Evolutionary conservation across 140 eudicot genomes (phyloP).

Genomic region (Erigeron philadelphicus): DNA sequence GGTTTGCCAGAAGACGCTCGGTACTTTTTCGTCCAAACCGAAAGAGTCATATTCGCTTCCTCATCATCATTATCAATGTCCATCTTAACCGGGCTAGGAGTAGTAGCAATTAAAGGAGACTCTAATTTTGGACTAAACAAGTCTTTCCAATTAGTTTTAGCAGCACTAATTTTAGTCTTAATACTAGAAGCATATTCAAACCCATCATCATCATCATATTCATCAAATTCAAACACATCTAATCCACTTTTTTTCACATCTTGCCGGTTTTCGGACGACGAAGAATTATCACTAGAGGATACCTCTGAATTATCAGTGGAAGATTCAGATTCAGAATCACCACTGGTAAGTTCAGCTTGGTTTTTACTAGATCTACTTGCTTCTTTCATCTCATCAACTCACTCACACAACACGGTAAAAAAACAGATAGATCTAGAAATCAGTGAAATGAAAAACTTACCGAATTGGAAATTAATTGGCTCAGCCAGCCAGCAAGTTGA

Average conservation of each 20-base stretch:
- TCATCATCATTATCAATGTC: conserved; percentile 14
- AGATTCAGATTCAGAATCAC: conserved; percentile 39
- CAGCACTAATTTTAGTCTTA: conserved; percentile 31
- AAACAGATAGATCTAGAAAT: too few relatives aligned
- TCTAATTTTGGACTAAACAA: conserved; percentile 1
- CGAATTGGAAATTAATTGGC: too few relatives aligned
- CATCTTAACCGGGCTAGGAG: too few relatives aligned
- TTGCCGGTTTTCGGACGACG: conserved; percentile 10
- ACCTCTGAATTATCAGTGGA: too few relatives aligned
- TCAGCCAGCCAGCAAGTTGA: too few relatives aligned
- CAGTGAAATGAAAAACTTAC: too few relatives aligned
- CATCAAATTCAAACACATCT: conserved; percentile 78
- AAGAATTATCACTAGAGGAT: conserved; percentile 35
- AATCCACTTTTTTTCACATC: conserved; percentile 36
- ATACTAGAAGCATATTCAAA: conserved; percentile 33
- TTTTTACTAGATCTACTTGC: conserved; percentile 30
- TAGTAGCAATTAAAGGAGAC: conserved; percentile 9
- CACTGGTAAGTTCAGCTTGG: too few relatives aligned
- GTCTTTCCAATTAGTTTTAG: conserved; percentile 17
- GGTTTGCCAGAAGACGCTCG: conserved; percentile 31
- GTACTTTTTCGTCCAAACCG: conserved; percentile 39
- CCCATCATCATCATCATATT: conserved; percentile 63
- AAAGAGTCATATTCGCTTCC: conserved; percentile 19
- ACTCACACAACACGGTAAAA: too few relatives aligned
- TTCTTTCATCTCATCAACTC: conserved; percentile 41